These are phyloP conservation scores for Balansia obtecta DNA, from an alignment of 2,329 filamentous ascomycete species.

Conservation along the genomic window DNA sequence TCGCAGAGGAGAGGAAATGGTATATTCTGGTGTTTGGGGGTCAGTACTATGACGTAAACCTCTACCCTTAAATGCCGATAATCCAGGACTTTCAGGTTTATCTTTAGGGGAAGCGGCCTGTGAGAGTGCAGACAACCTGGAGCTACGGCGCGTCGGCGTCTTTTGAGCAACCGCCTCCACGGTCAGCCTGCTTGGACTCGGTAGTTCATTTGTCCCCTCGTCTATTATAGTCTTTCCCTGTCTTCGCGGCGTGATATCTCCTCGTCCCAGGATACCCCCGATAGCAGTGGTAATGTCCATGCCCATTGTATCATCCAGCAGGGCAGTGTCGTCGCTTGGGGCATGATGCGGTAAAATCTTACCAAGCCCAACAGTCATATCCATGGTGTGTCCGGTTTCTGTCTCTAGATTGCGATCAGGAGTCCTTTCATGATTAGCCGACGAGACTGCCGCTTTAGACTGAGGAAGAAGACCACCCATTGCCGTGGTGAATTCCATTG, in stretches of 20 bases:
- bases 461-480: conserved; percentile 41
- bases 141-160: conserved; percentile 10
- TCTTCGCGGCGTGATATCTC: conserved; percentile 18
- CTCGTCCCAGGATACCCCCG: conserved; percentile 43
- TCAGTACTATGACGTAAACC: conserved; percentile 34
- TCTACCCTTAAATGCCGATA: conserved; percentile 39
- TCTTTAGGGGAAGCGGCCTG: conserved; percentile 18
- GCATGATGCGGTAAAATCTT: conserved; percentile 30
- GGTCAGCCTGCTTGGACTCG: conserved; percentile 28
- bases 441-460: conserved; percentile 15
- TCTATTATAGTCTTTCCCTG: conserved; percentile 46
- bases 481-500: conserved; percentile 64
- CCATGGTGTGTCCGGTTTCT: conserved; percentile 22
- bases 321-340: conserved; percentile 20
- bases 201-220: conserved; percentile 39
- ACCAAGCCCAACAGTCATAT: conserved; percentile 48
- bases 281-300: conserved; percentile 59
- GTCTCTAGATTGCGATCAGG: conserved; percentile 19
- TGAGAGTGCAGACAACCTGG: conserved; percentile 8
- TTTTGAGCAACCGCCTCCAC: conserved; percentile 14
- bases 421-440: conserved; percentile 12
- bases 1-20: conserved; percentile 6
- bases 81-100: conserved; percentile 38
- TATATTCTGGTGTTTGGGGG: conserved; percentile 17
- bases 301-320: conserved; percentile 32